Base-by-base conservation (phyloP, 106 monocot genomes). In the Platanthera zijinensis region DNA sequence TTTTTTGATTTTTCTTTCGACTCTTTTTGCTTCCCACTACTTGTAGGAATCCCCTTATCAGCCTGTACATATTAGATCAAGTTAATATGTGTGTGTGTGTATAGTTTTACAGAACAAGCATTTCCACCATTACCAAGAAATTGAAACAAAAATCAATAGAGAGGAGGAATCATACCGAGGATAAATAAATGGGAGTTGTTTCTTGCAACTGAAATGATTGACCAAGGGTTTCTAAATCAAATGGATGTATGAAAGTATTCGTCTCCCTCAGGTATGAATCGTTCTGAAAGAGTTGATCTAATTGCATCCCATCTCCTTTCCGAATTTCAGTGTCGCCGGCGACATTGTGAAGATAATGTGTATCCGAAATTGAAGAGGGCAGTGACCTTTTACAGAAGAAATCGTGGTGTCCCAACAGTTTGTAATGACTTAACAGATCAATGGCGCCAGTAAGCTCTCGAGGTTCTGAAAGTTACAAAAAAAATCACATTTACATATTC, bases 241-340 rank as follows among this genome's bases (percentile, higher is more conserved):
- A 95, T 2, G 92, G 88, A 18, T 83, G 91, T 28, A 99, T 99
- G 56, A 76, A 64, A 75, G 88, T 75, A 56, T 89, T 82, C 48
- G 84, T 79, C 22, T 90, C 89, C 59, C 89, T 85, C 79, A 90
- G 80, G 63, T 87, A 89, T 14, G 88, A 83, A 76, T 80, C 68
- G 68, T 83, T 82, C 72, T 89, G 84, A 79, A 93, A 83, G 7
- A 95, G 90, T 64, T 99, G 94, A 72, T 99, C 88, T 19, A 99
- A 78, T 57, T 99, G 94, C 94, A 95, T 95, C 25, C 99, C 99
- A 76, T 92, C 90, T 51, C 99, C 99, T 82, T 83, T 92, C 50
- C 99, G 76, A 8, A 99, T 99, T 83, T 99, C 99, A 50, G 93
- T 95, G 52, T 99, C 99, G 66, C 99, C 99, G 8, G 82, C 92